Percentiles rank a stretch among this genome's conserved stretches.
Evolutionary conservation across 345 rosid species (phyloP).

Genomic region (Streptanthus diversifolius): DNA sequence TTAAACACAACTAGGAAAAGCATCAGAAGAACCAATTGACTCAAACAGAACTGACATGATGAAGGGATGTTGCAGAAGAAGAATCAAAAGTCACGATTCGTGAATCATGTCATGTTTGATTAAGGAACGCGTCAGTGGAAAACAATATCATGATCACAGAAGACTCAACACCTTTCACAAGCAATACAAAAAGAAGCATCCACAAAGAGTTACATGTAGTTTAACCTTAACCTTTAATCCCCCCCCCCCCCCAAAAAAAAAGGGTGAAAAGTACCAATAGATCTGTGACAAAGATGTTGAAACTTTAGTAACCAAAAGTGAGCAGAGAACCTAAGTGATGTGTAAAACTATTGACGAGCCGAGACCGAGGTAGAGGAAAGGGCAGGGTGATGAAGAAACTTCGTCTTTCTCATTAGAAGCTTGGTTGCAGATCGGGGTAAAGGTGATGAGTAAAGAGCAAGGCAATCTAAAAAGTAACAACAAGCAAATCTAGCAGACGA

Average conservation of each 20-base stretch:
- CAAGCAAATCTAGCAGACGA: conserved; percentile 38
- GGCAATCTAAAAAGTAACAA: conserved; percentile 11
- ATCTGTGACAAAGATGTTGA: conserved; percentile 7
- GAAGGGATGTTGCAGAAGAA: not conserved
- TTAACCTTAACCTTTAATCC: not conserved
- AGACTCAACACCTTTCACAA: conserved; percentile 2
- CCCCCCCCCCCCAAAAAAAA: not conserved
- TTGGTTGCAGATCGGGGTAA: not conserved
- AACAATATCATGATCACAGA: conserved; percentile 9
- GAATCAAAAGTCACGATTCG: not conserved
- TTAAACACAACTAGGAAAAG: not conserved
- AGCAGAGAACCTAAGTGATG: not conserved
- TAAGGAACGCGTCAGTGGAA: not conserved
- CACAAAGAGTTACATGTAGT: not conserved
- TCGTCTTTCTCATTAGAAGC: conserved; percentile 19
- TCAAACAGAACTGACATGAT: not conserved
- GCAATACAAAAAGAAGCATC: conserved; percentile 7
- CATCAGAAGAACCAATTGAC: not conserved
- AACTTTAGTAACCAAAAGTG: not conserved
- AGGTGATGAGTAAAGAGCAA: conserved; percentile 6
- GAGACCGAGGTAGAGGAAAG: not conserved
- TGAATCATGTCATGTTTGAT: not conserved
- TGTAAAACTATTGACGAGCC: not conserved
- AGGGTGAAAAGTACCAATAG: not conserved
- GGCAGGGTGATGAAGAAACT: conserved; percentile 15